Base-by-base conservation (phyloP, 2,329 filamentous ascomycete genomes). In the Raffaelea ambrosiae region DNA sequence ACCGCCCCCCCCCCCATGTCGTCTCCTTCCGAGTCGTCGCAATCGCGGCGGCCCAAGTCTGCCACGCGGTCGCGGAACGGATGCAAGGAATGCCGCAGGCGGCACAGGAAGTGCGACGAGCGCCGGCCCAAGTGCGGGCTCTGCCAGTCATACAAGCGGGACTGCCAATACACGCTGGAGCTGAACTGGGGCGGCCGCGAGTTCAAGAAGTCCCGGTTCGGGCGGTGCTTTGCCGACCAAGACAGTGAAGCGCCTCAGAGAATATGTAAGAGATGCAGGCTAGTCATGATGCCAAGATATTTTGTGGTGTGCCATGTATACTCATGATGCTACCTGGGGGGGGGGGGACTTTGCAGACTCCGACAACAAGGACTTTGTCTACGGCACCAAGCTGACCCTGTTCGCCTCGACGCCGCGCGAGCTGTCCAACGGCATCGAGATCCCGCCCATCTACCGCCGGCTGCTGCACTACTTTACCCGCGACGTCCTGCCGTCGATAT, bases 101-200 rank as follows among this genome's bases (percentile, higher is more conserved):
- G 50, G 33, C 50, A 45, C 23, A 41, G 48, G 13, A 52, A 52
- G 40, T 52, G 50, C 20, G 50, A 52, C 19, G 45, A 52, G 48
- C n/a, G 20, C 3, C 46, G 46, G 48, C 50, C 50, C 16, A 31
- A 13, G 3, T 52, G 50, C 40, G 48, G 50, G 5, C 43, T 23
- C 26, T 52, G 50, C 43, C 21, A 9, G 3, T 21, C 18, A 13
- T 31, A 21, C 5, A 26, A 29, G n/a, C 48, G 48, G 29, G n/a
- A 11, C n/a, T 52, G 50, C 36, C 19, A 40, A 4, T 52, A 52
- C 22, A 48, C 45, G 31, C 45, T 52, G 29, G 47, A 52, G 40
- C 33, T 52, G 18, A 33, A 46, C 22, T 36, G 45, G 43, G 50
- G 45, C 16, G 47, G 40, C 22, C 43, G 43, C 14, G 35, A 38